A percentile compares a stretch with the other conserved stretches of the same genome.
Conservation (phyloP, 805 yeast species). For the Clavispora santaluciae region DNA sequence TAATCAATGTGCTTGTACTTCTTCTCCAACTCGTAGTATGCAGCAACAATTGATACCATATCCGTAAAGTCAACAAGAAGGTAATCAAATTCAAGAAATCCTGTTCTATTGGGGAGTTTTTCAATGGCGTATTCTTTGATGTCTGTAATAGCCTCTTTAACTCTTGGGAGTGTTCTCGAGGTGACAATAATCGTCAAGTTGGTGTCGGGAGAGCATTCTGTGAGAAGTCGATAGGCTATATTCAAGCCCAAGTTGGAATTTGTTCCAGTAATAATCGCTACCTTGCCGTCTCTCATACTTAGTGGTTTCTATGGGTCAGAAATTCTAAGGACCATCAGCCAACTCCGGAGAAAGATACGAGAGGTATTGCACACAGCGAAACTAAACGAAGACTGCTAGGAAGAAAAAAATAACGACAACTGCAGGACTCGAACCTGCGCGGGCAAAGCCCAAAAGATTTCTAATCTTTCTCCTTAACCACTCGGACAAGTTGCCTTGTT, state of each 20-base stretch:
- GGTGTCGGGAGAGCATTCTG: constrained; percentile 46
- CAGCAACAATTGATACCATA: constrained; percentile 79
- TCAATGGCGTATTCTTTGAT: constrained; percentile 34
- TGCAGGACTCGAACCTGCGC: constrained; percentile 79
- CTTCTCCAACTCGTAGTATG: constrained; percentile 63
- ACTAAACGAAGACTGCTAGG: no score
- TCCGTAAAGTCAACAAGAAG: constrained; percentile 82
- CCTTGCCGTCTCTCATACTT: constrained; percentile 21
- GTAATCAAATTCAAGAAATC: constrained; percentile 78
- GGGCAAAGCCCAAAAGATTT: constrained; percentile 72
- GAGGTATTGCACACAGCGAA: no score
- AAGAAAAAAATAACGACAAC: constrained; percentile 48
- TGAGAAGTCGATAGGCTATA: constrained; percentile 75
- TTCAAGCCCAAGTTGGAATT: constrained; percentile 75
- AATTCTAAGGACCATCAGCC: background rate
- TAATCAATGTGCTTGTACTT: constrained; percentile 69
- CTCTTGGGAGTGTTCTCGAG: constrained; percentile 83
- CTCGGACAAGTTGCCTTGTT: constrained; percentile 59
- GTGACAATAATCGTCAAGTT: constrained; percentile 81
- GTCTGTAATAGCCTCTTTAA: constrained; percentile 59
- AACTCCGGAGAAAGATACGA: background rate
- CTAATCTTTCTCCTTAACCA: constrained; percentile 76
- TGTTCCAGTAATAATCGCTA: constrained; percentile 40
- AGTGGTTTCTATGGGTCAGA: background rate
- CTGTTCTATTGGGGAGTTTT: constrained; percentile 36